phyloP scores from a whole-genome alignment of 2,329 filamentous ascomycete species.

The Cryphonectria japonica region DNA sequence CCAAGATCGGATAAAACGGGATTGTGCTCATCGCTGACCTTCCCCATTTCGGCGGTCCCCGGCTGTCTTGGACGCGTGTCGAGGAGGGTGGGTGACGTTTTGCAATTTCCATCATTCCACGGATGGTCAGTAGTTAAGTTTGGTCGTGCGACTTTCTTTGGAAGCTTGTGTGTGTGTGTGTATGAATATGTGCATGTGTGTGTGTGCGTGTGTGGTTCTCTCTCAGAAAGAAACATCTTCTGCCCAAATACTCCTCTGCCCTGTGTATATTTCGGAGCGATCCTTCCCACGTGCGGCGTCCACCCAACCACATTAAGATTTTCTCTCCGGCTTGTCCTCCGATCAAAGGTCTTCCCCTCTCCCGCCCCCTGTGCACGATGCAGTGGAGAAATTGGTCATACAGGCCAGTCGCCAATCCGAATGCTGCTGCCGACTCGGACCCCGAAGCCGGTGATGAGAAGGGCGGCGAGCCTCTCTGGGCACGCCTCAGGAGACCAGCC shows the following conservation, averaged over 20 bases:
- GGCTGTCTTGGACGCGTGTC: conserved; percentile 6
- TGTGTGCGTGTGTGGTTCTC: background rate
- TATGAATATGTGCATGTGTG: background rate
- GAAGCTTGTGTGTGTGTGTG: background rate
- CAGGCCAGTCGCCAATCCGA: conserved; percentile 9
- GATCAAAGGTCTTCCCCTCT: no score
- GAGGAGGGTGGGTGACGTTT: conserved; percentile 8
- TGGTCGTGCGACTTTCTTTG: background rate
- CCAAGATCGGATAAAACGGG: conserved; percentile 11
- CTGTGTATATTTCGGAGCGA: background rate
- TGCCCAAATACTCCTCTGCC: background rate
- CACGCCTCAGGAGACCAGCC: background rate
- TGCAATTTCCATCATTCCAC: conserved; percentile 9
- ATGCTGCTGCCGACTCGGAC: conserved; percentile 1
- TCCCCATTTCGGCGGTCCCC: conserved; percentile 11
- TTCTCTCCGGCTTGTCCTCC: background rate
- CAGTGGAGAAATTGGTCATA: conserved; percentile 21
- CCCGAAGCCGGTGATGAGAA: conserved; percentile 14
- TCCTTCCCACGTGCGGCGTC: background rate
- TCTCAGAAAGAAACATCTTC: background rate
- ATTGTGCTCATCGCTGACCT: background rate
- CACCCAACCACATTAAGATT: background rate
- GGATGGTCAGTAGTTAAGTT: background rate
- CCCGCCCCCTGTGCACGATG: background rate
- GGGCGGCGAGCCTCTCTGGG: background rate